Conservation (phyloP, 2,329 filamentous ascomycete genomes). For the Fusarium chlamydosporum region DNA sequence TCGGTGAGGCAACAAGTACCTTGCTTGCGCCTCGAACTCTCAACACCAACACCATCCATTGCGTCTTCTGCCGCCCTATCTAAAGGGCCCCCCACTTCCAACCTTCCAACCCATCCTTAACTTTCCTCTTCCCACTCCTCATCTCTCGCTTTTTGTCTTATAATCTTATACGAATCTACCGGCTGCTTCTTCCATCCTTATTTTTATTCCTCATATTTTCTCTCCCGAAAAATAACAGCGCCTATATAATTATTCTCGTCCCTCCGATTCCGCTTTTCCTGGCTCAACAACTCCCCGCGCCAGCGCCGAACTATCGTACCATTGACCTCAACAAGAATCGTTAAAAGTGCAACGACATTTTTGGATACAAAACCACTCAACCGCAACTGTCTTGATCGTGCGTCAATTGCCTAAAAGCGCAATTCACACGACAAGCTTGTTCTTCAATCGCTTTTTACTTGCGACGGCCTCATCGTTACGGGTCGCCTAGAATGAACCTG, state of each 20-base stretch:
- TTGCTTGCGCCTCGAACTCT: slow-evolving; percentile 28
- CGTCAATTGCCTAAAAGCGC: not conserved
- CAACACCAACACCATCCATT: slow-evolving; percentile 40
- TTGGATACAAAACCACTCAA: slow-evolving; percentile 10
- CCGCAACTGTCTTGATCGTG: not conserved
- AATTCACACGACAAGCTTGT: not conserved
- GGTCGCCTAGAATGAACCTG: slow-evolving; percentile 70
- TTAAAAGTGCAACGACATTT: slow-evolving; percentile 22
- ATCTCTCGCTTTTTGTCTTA: slow-evolving; percentile 25
- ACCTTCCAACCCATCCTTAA: slow-evolving; percentile 28
- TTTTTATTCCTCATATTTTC: not conserved
- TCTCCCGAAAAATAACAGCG: not conserved
- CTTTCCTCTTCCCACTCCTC: slow-evolving; percentile 9
- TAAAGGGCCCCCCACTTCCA: slow-evolving; percentile 38
- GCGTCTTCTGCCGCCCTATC: slow-evolving; percentile 29
- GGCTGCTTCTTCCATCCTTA: slow-evolving; percentile 1
- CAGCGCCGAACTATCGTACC: slow-evolving; percentile 26
- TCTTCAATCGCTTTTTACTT: slow-evolving; percentile 5
- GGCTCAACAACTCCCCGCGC: slow-evolving; percentile 43
- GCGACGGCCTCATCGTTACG: slow-evolving; percentile 41
- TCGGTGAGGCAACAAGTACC: slow-evolving; percentile 18
- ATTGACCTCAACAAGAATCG: slow-evolving; percentile 41
- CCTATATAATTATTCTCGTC: not conserved
- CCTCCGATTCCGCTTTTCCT: slow-evolving; percentile 4
- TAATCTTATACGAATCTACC: slow-evolving; percentile 19